A percentile compares a stretch with the other conserved stretches of the same genome.
Evolutionary conservation across 257 asterid species (phyloP).

Genomic region (Cinchona pubescens): DNA sequence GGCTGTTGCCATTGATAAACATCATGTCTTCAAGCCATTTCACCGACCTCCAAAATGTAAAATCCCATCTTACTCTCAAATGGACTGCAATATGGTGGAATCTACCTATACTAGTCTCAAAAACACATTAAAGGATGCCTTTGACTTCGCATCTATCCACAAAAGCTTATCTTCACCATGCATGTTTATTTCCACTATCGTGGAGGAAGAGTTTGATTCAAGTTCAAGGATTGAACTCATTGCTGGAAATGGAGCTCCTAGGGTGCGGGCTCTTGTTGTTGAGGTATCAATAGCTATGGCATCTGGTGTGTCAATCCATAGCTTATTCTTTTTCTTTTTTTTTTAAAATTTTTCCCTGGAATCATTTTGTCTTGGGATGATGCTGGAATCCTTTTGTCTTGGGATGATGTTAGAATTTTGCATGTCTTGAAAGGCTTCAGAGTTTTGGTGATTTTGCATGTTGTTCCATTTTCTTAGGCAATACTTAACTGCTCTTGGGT

Average conservation of each 20-base stretch:
- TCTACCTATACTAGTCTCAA: slow-evolving; percentile 37
- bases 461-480: too few species aligned
- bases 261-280: slow-evolving; percentile 63
- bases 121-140: slow-evolving; percentile 41
- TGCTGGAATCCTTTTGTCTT: too few species aligned
- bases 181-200: slow-evolving; percentile 47
- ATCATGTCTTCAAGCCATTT: slow-evolving; percentile 81
- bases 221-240: slow-evolving; percentile 67
- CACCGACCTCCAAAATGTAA: slow-evolving; percentile 79
- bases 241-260: slow-evolving; percentile 63
- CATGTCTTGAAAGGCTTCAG: too few species aligned
- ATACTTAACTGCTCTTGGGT: too few species aligned
- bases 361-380: too few species aligned
- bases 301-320: slow-evolving; percentile 70
- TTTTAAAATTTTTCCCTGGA: too few species aligned
- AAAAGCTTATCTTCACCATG: slow-evolving; percentile 89
- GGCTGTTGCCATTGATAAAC: slow-evolving; percentile 82
- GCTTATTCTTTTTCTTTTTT: too few species aligned
- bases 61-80: slow-evolving; percentile 80
- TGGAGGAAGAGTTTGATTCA: slow-evolving; percentile 34
- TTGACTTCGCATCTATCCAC: slow-evolving; percentile 55
- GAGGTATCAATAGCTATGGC: slow-evolving; percentile 91
- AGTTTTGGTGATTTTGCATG: too few species aligned
- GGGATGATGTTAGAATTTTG: too few species aligned
- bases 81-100: slow-evolving; percentile 67